phyloP scores from a whole-genome alignment of 2,329 filamentous ascomycete species.

The Colletotrichum sp. region DNA sequence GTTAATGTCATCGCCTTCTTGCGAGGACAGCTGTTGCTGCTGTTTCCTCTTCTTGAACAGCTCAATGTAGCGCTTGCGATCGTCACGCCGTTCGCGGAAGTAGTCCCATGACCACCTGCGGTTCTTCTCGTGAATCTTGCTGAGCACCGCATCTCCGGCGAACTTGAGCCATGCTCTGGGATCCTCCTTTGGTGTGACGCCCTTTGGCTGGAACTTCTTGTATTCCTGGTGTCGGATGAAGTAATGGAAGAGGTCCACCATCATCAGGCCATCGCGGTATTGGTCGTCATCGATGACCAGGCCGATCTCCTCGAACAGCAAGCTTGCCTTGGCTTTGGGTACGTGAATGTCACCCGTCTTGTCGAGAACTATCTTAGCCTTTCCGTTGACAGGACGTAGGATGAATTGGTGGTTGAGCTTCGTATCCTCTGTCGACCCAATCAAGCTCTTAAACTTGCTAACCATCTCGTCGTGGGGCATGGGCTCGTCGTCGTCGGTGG shows the following conservation, averaged over 20 bases:
- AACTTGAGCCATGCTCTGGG: slow-evolving; percentile 92
- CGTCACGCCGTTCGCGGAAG: slow-evolving; percentile 89
- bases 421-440: slow-evolving; percentile 71
- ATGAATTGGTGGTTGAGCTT: slow-evolving; percentile 83
- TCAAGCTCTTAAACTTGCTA: slow-evolving; percentile 76
- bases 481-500: slow-evolving; percentile 61
- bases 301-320: slow-evolving; percentile 96
- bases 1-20: slow-evolving; percentile 76
- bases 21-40: slow-evolving; percentile 70
- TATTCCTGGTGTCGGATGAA: slow-evolving; percentile 98
- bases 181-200: slow-evolving; percentile 81
- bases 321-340: slow-evolving; percentile 86
- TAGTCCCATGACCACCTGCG: slow-evolving; percentile 95
- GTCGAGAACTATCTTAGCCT: slow-evolving; percentile 92
- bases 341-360: slow-evolving; percentile 82
- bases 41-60: slow-evolving; percentile 95
- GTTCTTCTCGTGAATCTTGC: slow-evolving; percentile 95
- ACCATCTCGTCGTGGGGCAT: slow-evolving; percentile 80
- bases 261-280: slow-evolving; percentile 96
- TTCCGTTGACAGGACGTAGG: slow-evolving; percentile 91
- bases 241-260: slow-evolving; percentile 98
- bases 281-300: slow-evolving; percentile 98
- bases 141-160: slow-evolving; percentile 85
- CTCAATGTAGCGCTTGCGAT: slow-evolving; percentile 86
- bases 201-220: slow-evolving; percentile 88